A percentile compares a stretch with the other conserved stretches of the same genome.
Evolutionary conservation across 495 filamentous ascomycete species (phyloP).

Genomic region (Immersiella caudata): DNA sequence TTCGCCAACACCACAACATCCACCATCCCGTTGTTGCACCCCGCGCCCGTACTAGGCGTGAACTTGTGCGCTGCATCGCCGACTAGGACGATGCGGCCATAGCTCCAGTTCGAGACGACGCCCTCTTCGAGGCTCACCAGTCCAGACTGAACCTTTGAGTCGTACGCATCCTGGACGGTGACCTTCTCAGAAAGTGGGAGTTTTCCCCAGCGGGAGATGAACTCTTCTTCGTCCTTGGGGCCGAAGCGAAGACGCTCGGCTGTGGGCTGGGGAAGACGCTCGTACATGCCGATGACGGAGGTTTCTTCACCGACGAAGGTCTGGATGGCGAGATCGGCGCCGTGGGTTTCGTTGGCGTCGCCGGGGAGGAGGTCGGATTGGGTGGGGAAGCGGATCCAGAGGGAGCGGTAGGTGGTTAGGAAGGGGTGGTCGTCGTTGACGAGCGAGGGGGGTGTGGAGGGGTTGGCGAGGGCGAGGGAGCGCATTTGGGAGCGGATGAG

Average conservation of each 20-base stretch:
- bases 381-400: slow-evolving; percentile 21
- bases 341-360: slow-evolving; percentile 26
- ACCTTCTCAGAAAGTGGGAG: slow-evolving; percentile 39
- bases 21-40: slow-evolving; percentile 47
- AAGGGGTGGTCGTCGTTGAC: slow-evolving; percentile 58
- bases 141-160: slow-evolving; percentile 23
- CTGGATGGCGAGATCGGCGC: slow-evolving; percentile 29
- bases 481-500: slow-evolving; percentile 48
- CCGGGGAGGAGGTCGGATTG: slow-evolving; percentile 7
- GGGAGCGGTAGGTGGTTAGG: slow-evolving; percentile 33
- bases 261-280: slow-evolving; percentile 46
- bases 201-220: slow-evolving; percentile 34
- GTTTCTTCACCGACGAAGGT: slow-evolving; percentile 27
- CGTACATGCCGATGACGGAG: slow-evolving; percentile 45
- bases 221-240: slow-evolving; percentile 38
- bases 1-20: slow-evolving; percentile 50
- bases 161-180: slow-evolving; percentile 41
- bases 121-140: slow-evolving; percentile 46
- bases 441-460: slow-evolving; percentile 47
- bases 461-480: slow-evolving; percentile 40
- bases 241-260: slow-evolving; percentile 43
- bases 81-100: slow-evolving; percentile 43
- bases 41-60: slow-evolving; percentile 43
- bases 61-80: slow-evolving; percentile 52
- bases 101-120: slow-evolving; percentile 43